These are phyloP conservation scores for Candida insectalens DNA, from an alignment of 805 yeast species.

Conservation along the genomic window DNA sequence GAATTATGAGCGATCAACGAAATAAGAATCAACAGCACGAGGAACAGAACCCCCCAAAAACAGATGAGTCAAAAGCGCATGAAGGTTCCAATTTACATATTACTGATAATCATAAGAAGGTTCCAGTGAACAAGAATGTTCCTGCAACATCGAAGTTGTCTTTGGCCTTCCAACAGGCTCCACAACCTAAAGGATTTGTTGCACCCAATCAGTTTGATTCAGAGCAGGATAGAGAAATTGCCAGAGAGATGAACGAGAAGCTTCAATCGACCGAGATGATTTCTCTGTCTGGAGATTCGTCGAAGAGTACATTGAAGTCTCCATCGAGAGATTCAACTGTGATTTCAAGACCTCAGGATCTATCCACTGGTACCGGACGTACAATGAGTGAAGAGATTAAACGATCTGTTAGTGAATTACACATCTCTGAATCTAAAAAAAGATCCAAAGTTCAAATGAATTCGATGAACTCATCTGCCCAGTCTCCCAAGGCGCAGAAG, in stretches of 20 bases:
- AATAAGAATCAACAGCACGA: no score
- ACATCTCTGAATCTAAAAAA: slow-evolving; percentile 1
- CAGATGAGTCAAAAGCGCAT: no score
- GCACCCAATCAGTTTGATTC: slow-evolving; percentile 17
- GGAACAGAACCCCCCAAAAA: no score
- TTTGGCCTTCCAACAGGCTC: slow-evolving; percentile 18
- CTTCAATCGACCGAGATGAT: not conserved
- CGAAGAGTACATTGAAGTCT: not conserved
- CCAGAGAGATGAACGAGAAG: slow-evolving; percentile 15
- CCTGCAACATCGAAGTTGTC: slow-evolving; percentile 25
- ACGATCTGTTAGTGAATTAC: not conserved
- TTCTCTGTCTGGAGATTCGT: not conserved
- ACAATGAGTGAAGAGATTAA: slow-evolving; percentile 3
- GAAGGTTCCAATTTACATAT: no score
- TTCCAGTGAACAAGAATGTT: no score
- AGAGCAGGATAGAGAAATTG: slow-evolving; percentile 17
- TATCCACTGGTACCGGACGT: not conserved
- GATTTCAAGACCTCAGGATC: not conserved
- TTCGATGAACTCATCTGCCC: no score
- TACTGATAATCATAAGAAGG: no score
- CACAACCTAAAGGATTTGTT: slow-evolving; percentile 7
- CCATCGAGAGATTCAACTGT: not conserved
- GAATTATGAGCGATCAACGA: no score
- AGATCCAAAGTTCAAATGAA: not conserved
- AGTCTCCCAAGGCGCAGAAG: not conserved